These are phyloP conservation scores for Penstemon newberryi DNA, from an alignment of 257 asterid species.

Conservation along the genomic window DNA sequence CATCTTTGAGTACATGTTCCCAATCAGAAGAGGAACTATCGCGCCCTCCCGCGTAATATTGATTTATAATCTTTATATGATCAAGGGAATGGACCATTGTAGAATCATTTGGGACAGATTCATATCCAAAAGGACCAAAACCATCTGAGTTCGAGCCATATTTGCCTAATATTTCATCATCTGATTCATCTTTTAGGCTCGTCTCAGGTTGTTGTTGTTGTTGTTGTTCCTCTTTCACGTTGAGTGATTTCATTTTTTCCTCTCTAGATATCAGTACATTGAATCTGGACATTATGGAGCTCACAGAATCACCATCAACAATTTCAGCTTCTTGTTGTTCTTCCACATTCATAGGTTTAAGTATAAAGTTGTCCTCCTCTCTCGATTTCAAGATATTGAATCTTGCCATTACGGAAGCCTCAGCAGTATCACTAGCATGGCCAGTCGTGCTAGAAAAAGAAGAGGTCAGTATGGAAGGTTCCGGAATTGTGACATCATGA, in stretches of 20 bases:
- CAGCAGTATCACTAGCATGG: conserved; percentile 35
- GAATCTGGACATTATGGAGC: conserved; percentile 44
- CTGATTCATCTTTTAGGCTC: background rate
- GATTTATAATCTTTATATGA: conserved; percentile 20
- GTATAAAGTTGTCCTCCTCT: conserved; percentile 34
- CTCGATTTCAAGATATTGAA: conserved; percentile 47
- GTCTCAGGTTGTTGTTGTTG: background rate
- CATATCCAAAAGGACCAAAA: too few relatives aligned
- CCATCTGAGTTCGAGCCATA: too few relatives aligned
- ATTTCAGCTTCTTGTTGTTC: conserved; percentile 32
- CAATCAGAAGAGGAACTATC: conserved; percentile 76
- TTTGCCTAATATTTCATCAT: conserved; percentile 23
- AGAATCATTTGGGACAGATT: too few relatives aligned
- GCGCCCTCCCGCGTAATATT: conserved; percentile 37
- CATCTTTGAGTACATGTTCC: conserved; percentile 88
- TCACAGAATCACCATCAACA: conserved; percentile 20
- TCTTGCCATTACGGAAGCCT: conserved; percentile 54
- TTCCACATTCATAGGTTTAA: background rate
- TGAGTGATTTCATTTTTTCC: background rate
- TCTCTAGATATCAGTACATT: conserved; percentile 43
- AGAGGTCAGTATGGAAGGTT: conserved; percentile 19
- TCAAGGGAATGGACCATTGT: conserved; percentile 1
- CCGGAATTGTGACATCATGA: conserved; percentile 15
- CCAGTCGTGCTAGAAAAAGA: conserved; percentile 26
- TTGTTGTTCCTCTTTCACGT: background rate